phyloP scores from a whole-genome alignment of 768 basidiomycete genomes.

The Auricularia heimuer region DNA sequence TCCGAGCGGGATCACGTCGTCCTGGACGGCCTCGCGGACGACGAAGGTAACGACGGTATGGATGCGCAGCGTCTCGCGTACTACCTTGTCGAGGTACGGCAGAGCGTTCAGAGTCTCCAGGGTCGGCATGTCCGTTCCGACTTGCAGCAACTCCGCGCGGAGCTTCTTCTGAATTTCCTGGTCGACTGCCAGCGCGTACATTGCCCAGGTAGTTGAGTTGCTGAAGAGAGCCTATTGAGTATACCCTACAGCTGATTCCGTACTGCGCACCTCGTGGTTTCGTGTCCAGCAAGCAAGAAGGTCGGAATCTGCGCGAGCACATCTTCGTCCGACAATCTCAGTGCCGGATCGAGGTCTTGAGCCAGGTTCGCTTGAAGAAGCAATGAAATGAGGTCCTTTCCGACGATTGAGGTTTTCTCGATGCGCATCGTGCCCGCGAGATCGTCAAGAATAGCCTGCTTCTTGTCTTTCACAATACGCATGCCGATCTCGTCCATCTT shows the following conservation, averaged over 20 bases:
- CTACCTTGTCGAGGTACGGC: slow-evolving; percentile 50
- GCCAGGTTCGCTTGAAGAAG: slow-evolving; percentile 24
- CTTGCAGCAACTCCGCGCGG: slow-evolving; percentile 12
- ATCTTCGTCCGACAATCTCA: slow-evolving; percentile 21
- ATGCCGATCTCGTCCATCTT: not conserved
- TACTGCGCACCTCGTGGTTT: not conserved
- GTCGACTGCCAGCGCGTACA: slow-evolving; percentile 43
- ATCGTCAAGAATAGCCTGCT: not conserved
- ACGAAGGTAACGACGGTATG: slow-evolving; percentile 46
- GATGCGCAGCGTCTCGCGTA: slow-evolving; percentile 47
- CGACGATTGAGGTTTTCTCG: slow-evolving; percentile 5
- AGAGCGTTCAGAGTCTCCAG: slow-evolving; percentile 29
- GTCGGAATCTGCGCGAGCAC: slow-evolving; percentile 16
- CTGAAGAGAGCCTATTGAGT: not conserved
- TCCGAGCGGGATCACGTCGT: slow-evolving; percentile 44
- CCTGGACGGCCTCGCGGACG: slow-evolving; percentile 19
- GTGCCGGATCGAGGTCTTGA: slow-evolving; percentile 14
- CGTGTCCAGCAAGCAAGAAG: not conserved
- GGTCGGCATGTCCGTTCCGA: slow-evolving; percentile 7
- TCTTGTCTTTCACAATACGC: not conserved
- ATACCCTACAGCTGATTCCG: too few relatives aligned
- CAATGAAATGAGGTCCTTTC: slow-evolving; percentile 20
- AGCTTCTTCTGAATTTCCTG: slow-evolving; percentile 31
- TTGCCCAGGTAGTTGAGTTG: slow-evolving; percentile 40
- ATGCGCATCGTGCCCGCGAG: not conserved